Evolutionary conservation across 2,329 filamentous ascomycete species (phyloP).

Genomic region (Parafenestella ontariensis): DNA sequence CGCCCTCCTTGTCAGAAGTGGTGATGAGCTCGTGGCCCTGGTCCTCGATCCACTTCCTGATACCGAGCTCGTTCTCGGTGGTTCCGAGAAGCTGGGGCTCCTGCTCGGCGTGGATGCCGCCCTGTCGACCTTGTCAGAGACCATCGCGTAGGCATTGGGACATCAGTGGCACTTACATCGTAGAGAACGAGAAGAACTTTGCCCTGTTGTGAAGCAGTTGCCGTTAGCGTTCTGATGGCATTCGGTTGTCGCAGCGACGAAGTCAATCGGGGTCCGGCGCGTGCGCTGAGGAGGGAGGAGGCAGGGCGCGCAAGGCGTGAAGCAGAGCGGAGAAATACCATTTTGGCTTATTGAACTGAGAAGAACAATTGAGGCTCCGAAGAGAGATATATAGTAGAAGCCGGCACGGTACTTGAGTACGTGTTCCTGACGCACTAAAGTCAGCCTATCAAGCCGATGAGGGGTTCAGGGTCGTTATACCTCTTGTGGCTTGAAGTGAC

Average conservation of each 20-base stretch:
- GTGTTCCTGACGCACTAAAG: constrained; percentile 37
- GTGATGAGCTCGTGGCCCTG: constrained; percentile 96
- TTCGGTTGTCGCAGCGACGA: constrained; percentile 56
- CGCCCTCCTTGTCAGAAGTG: constrained; percentile 96
- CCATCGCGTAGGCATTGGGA: constrained; percentile 12
- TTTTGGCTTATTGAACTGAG: constrained; percentile 49
- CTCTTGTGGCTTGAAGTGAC: constrained; percentile 33
- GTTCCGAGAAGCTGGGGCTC: constrained; percentile 91
- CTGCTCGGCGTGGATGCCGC: constrained; percentile 84
- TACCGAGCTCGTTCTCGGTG: constrained; percentile 96
- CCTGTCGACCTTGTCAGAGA: constrained; percentile 52
- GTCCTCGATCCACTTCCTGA: constrained; percentile 97
- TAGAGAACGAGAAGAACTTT: constrained; percentile 95
- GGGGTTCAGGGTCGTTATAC: constrained; percentile 34
- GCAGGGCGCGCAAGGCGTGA: constrained; percentile 64
- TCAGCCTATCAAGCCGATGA: constrained; percentile 29
- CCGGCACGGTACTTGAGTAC: constrained; percentile 24
- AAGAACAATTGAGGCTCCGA: constrained; percentile 24
- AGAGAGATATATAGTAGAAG: constrained; percentile 33
- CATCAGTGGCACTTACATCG: constrained; percentile 68
- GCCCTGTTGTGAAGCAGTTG: constrained; percentile 77
- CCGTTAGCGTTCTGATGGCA: constrained; percentile 68
- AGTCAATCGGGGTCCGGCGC: constrained; percentile 50
- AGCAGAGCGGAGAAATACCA: constrained; percentile 69
- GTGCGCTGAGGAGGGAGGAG: constrained; percentile 59